Evolutionary conservation across 1,284 basidiomycete species (phyloP).

Genomic region (Fomitopsis betulina): DNA sequence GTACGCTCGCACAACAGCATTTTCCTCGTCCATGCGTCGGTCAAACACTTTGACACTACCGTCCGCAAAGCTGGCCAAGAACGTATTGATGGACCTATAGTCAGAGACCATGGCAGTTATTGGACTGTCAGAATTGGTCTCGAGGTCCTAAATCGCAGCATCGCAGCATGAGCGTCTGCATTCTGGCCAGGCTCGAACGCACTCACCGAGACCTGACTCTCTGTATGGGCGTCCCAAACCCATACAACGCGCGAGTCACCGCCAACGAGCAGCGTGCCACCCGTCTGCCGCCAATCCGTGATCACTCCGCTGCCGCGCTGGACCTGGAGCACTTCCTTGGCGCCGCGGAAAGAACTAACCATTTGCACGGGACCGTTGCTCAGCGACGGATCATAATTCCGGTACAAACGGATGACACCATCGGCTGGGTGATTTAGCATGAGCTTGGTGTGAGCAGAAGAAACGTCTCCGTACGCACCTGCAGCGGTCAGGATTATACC

Average conservation of each 20-base stretch:
- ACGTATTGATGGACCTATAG: conserved; percentile 72
- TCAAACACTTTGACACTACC: conserved; percentile 92
- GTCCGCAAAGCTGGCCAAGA: conserved; percentile 92
- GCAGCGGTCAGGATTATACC: conserved; percentile 88
- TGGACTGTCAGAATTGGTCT: conserved; percentile 87
- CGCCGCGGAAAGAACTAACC: conserved; percentile 90
- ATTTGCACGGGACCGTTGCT: conserved; percentile 73
- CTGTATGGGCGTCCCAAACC: conserved; percentile 94
- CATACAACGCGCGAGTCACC: conserved; percentile 90
- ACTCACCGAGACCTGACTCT: conserved; percentile 76
- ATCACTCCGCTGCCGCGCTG: conserved; percentile 81
- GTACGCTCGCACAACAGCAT: conserved; percentile 82
- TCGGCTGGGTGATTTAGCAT: conserved; percentile 53
- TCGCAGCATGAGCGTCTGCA: conserved; percentile 5
- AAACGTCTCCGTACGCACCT: conserved; percentile 42
- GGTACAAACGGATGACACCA: conserved; percentile 87
- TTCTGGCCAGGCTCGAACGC: neutral
- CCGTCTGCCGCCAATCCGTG: conserved; percentile 91
- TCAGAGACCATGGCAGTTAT: conserved; percentile 87
- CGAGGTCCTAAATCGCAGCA: conserved; percentile 58
- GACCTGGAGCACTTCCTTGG: conserved; percentile 74
- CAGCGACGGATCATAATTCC: conserved; percentile 77
- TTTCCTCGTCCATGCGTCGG: conserved; percentile 79
- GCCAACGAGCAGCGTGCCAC: conserved; percentile 82
- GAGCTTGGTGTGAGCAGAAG: neutral